Evolutionary conservation across 208 protist species (phyloP).

Genomic region (Leishmania major): DNA sequence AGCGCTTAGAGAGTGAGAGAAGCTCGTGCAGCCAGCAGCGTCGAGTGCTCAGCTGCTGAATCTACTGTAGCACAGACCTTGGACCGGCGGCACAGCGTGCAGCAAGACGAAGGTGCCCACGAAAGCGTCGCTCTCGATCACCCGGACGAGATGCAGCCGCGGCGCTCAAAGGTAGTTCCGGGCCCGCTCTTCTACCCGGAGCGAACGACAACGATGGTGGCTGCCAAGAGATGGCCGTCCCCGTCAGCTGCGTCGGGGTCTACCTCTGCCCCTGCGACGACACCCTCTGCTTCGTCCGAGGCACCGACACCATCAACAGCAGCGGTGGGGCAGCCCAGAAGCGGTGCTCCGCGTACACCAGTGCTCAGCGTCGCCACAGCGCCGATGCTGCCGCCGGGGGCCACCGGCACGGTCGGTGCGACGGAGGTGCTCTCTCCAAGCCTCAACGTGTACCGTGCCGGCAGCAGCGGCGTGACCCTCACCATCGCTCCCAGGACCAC

Average conservation of each 20-base stretch:
- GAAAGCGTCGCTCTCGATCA: neutral
- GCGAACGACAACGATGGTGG: neutral
- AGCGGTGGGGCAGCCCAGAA: neutral
- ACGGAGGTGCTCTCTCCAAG: conserved; percentile 11
- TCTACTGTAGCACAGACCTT: neutral
- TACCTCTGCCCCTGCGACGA: neutral
- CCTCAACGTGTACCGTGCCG: conserved; percentile 22
- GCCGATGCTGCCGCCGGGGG: neutral
- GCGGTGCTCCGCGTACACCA: neutral
- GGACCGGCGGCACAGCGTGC: neutral
- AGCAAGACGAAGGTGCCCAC: neutral
- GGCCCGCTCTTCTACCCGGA: conserved; percentile 23
- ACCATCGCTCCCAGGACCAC: conserved; percentile 26
- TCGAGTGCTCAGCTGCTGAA: neutral
- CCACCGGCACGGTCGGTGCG: neutral
- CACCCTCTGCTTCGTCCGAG: neutral
- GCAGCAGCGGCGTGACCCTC: neutral
- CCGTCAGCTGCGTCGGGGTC: neutral
- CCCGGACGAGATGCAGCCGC: conserved; percentile 20
- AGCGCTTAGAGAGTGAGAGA: neutral
- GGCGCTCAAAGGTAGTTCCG: conserved; percentile 27
- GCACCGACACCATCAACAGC: neutral
- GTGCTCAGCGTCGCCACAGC: neutral
- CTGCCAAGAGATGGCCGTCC: neutral
- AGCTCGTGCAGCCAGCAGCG: neutral